These are phyloP conservation scores for Monilinia fructigena DNA, from an alignment of 2,329 filamentous ascomycete genomes.

Conservation along the genomic window DNA sequence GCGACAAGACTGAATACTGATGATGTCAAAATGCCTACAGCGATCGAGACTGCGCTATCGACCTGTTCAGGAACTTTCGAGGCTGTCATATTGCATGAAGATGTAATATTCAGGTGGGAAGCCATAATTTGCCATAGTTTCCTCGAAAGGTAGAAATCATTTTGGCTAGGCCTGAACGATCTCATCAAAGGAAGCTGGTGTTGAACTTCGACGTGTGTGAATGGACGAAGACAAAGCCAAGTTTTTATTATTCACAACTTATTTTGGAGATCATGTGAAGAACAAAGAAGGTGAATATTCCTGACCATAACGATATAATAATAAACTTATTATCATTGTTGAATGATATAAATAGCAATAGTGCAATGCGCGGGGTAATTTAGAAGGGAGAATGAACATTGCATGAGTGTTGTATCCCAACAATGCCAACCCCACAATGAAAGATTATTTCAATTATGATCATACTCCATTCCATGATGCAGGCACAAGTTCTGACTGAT, in stretches of 20 bases:
- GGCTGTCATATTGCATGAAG: constrained; percentile 1
- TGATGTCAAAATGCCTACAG: constrained; percentile 3
- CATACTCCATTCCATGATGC: not conserved
- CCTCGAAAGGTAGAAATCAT: not conserved
- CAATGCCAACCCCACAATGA: not conserved
- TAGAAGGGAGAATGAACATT: not conserved
- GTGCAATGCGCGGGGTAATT: not conserved
- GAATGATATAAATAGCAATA: not conserved
- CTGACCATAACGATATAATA: not conserved
- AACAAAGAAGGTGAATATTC: constrained; percentile 14
- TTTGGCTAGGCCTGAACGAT: not conserved
- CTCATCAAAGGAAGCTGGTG: constrained; percentile 11
- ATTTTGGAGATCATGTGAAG: constrained; percentile 7
- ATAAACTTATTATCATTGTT: not conserved
- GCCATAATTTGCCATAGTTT: not conserved
- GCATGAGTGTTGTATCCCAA: not conserved
- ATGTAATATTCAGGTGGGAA: not conserved
- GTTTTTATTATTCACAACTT: constrained; percentile 1
- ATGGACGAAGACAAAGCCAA: constrained; percentile 18
- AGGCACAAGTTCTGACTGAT: not conserved
- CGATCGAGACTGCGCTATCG: not conserved
- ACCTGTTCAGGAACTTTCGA: not conserved
- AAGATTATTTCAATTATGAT: not conserved
- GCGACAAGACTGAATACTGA: not conserved
- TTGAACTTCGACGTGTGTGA: constrained; percentile 2